Conservation (phyloP, 495 filamentous ascomycete genomes). For the Aspergillus funiculosus region DNA sequence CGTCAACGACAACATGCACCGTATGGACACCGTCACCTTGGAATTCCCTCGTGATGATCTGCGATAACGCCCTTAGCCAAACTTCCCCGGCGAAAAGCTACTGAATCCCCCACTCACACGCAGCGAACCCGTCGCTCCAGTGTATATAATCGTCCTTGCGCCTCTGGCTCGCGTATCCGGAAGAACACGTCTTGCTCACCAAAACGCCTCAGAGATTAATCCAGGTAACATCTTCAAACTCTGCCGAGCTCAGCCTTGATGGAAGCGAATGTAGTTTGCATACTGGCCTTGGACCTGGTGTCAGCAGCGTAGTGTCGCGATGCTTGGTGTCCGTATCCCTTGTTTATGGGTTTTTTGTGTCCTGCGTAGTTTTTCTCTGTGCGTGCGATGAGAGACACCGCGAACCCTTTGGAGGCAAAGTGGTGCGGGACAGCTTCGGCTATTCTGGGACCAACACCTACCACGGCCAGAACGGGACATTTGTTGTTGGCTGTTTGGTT, state of each 20-base stretch:
- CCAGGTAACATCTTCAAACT: conserved; percentile 26
- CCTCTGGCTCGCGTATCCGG: conserved; percentile 25
- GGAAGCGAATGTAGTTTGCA: conserved; percentile 18
- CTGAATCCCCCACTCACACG: conserved; percentile 22
- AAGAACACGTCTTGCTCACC: conserved; percentile 22
- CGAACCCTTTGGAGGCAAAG: conserved; percentile 24
- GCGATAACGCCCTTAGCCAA: conserved; percentile 24
- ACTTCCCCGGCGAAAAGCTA: conserved; percentile 29
- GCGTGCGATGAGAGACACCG: conserved; percentile 25
- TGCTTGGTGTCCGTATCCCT: conserved; percentile 6
- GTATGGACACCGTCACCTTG: conserved; percentile 24
- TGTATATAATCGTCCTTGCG: conserved; percentile 27
- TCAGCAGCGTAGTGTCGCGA: conserved; percentile 28
- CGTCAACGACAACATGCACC: conserved; percentile 29
- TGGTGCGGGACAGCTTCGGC: conserved; percentile 29
- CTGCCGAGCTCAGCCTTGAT: conserved; percentile 25
- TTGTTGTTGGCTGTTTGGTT: conserved; percentile 12
- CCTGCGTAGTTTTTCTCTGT: conserved; percentile 23
- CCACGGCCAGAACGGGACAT: conserved; percentile 27
- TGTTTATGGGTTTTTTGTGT: conserved; percentile 21
- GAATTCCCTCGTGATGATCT: conserved; percentile 28
- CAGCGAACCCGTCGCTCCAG: conserved; percentile 27
- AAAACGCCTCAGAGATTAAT: conserved; percentile 33
- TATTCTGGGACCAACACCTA: conserved; percentile 30
- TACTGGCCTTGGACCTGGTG: conserved; percentile 17